These are phyloP conservation scores for Neurospora sp. DNA, from an alignment of 2,329 filamentous ascomycete species.

Conservation along the genomic window DNA sequence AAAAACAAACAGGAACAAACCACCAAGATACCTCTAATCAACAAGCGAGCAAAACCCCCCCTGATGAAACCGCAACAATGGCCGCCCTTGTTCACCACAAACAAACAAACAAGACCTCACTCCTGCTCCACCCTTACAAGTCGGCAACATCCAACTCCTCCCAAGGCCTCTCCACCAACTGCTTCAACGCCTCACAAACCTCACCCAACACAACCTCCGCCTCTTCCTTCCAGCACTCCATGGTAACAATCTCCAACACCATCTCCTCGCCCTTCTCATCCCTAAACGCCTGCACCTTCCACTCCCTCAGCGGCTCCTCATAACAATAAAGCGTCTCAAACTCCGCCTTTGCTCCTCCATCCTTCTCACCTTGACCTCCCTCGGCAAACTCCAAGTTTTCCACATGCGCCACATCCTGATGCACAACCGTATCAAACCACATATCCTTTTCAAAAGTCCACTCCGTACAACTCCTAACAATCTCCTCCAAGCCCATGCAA, in stretches of 20 bases:
- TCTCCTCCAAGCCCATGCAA: conserved; percentile 40
- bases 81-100: background rate
- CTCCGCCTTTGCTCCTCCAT: conserved; percentile 20
- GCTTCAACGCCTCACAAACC: conserved; percentile 30
- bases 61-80: background rate
- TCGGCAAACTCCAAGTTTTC: conserved; percentile 23
- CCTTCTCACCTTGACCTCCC: too few relatives aligned
- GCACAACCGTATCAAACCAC: conserved; percentile 47
- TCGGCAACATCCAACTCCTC: conserved; percentile 9
- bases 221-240: conserved; percentile 42
- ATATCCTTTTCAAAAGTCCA: conserved; percentile 28
- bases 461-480: conserved; percentile 36
- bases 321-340: conserved; percentile 52
- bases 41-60: background rate
- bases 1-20: background rate
- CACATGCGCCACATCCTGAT: conserved; percentile 53
- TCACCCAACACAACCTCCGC: conserved; percentile 42
- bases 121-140: background rate
- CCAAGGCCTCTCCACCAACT: conserved; percentile 27
- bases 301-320: conserved; percentile 43
- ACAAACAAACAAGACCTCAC: background rate
- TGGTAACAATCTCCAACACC: conserved; percentile 50
- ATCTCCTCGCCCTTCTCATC: conserved; percentile 38
- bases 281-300: conserved; percentile 53
- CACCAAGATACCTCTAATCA: background rate